Percentiles rank a stretch among this genome's conserved stretches.
Conservation (phyloP, 2,329 filamentous ascomycete genomes). For the Aspergillus arachidicola region DNA sequence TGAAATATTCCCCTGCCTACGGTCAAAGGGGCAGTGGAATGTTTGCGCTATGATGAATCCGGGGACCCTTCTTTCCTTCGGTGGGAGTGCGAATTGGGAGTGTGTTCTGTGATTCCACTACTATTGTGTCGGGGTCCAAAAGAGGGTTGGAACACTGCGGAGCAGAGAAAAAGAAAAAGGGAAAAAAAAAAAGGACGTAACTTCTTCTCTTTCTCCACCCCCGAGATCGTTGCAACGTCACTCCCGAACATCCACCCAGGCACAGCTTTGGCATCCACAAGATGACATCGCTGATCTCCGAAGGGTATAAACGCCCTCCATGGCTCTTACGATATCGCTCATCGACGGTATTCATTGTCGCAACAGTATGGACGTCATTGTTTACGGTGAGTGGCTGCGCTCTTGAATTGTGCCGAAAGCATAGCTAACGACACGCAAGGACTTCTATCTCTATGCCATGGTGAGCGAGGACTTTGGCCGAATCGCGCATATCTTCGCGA, state of each 20-base stretch:
- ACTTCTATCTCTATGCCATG: constrained; percentile 35
- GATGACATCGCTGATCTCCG: neutral
- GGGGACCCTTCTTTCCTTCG: neutral
- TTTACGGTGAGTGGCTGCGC: constrained; percentile 28
- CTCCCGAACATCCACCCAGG: neutral
- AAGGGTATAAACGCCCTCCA: constrained; percentile 20
- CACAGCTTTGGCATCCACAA: neutral
- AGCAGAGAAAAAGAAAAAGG: neutral
- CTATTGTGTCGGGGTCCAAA: neutral
- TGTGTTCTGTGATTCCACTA: neutral
- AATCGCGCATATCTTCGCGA: neutral
- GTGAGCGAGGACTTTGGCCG: constrained; percentile 16
- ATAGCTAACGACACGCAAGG: constrained; percentile 17
- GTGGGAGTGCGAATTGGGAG: neutral
- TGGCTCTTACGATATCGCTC: constrained; percentile 56
- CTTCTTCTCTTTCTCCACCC: neutral
- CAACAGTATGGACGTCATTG: constrained; percentile 51
- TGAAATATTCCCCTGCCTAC: neutral
- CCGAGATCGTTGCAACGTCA: neutral
- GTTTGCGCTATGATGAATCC: neutral
- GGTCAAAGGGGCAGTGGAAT: neutral
- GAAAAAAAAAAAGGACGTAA: neutral
- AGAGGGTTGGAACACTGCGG: neutral
- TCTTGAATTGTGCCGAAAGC: neutral
- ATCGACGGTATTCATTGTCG: constrained; percentile 60